Evolutionary conservation across 2,329 filamentous ascomycete genomes (phyloP).

Genomic region (Ceratocystis ficicola): DNA sequence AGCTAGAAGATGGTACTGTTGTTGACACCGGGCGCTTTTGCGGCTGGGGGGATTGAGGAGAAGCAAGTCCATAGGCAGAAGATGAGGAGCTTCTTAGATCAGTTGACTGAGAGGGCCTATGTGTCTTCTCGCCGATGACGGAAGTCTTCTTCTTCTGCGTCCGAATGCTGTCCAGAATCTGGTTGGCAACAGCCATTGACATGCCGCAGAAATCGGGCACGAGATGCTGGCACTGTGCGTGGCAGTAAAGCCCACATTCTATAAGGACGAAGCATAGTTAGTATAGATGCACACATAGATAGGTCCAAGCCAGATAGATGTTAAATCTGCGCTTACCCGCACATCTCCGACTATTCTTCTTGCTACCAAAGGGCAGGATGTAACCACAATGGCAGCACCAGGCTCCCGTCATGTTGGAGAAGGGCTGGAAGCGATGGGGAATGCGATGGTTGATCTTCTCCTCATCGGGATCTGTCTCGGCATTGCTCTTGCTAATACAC

Average conservation of each 20-base stretch:
- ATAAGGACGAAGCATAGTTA: constrained; percentile 27
- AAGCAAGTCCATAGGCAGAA: constrained; percentile 27
- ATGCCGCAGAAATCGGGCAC: constrained; percentile 98
- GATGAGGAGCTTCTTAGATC: constrained; percentile 37
- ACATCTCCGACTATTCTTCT: constrained; percentile 90
- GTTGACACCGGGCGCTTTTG: constrained; percentile 32
- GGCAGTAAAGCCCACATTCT: constrained; percentile 88
- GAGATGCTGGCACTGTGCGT: constrained; percentile 82
- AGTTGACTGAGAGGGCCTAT: constrained; percentile 39
- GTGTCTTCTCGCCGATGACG: constrained; percentile 50
- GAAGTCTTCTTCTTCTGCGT: constrained; percentile 56
- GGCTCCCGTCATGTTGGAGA: constrained; percentile 93
- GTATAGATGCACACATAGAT: constrained; percentile 11
- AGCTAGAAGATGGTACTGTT: constrained; percentile 41
- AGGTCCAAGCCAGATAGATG: neutral
- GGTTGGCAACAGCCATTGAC: constrained; percentile 94
- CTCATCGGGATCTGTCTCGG: constrained; percentile 94
- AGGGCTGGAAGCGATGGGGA: constrained; percentile 92
- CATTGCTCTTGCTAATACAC: constrained; percentile 98
- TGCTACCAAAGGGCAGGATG: constrained; percentile 72
- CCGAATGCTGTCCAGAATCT: constrained; percentile 78
- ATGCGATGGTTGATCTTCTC: constrained; percentile 99
- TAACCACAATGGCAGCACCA: constrained; percentile 99
- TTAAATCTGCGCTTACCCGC: constrained; percentile 45
- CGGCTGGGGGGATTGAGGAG: constrained; percentile 25